Percentiles rank a stretch among this genome's conserved stretches.
Evolutionary conservation across 23 red algal species (phyloP).

Genomic region (Cyanidiococcus yangmingshanensis): DNA sequence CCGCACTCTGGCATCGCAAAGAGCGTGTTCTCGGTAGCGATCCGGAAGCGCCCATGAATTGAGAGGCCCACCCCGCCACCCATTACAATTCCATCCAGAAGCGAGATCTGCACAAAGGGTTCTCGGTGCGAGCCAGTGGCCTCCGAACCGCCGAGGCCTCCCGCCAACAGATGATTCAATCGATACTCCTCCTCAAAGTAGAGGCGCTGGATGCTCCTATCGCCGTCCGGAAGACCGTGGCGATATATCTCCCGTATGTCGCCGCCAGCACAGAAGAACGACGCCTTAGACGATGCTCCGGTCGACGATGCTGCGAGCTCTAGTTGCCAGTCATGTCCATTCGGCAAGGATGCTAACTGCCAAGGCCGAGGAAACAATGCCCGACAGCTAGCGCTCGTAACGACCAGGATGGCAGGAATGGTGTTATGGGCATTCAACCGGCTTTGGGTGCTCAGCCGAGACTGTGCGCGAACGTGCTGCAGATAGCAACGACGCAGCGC

Average conservation of each 20-base stretch:
- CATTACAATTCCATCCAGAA: conserved; percentile 89
- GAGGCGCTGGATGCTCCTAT: not conserved
- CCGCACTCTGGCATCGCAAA: conserved; percentile 87
- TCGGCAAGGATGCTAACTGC: not conserved
- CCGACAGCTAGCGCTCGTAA: not conserved
- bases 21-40: conserved; percentile 65
- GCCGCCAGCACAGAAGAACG: conserved; percentile 73
- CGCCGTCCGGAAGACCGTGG: conserved; percentile 6
- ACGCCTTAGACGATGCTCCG: not conserved
- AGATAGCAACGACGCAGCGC: conserved; percentile 19
- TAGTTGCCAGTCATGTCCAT: not conserved
- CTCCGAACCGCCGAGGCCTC: not conserved
- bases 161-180: conserved; percentile 31
- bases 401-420: not conserved
- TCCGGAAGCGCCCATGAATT: conserved; percentile 56
- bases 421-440: no score
- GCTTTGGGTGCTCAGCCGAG: no score
- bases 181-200: conserved; percentile 66
- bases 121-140: conserved; percentile 3
- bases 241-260: conserved; percentile 49
- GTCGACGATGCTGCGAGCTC: not conserved
- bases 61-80: conserved; percentile 85
- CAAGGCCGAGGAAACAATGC: not conserved
- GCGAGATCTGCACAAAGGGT: conserved; percentile 31
- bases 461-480: not conserved